phyloP scores from a whole-genome alignment of 306 rosid genomes.

The Trifolium repens region DNA sequence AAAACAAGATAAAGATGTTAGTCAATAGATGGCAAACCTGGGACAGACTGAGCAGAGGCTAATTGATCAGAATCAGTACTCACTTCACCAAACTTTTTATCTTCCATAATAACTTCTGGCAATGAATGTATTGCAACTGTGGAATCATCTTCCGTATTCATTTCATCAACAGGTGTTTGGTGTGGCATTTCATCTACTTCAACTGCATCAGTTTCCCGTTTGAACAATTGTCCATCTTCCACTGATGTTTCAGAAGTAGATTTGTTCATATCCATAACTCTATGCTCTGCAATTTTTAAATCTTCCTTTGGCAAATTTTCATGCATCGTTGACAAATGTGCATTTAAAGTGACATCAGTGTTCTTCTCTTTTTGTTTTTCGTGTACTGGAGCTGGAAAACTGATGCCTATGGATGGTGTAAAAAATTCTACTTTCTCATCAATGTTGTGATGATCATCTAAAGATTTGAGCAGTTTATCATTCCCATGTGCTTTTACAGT shows the following conservation, averaged over 20 bases:
- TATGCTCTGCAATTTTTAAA: conserved; percentile 40
- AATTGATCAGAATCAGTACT: conserved; percentile 39
- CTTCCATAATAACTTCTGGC: conserved; percentile 51
- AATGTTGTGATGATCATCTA: conserved; percentile 34
- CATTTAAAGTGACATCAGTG: conserved; percentile 40
- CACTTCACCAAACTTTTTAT: conserved; percentile 46
- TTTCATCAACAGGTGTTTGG: conserved; percentile 37
- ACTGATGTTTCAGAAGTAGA: conserved; percentile 36
- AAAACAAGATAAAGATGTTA: conserved; percentile 14
- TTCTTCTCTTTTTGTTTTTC: conserved; percentile 40
- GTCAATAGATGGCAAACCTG: conserved; percentile 47
- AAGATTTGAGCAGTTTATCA: conserved; percentile 22
- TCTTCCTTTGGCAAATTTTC: conserved; percentile 42
- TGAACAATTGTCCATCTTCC: conserved; percentile 40
- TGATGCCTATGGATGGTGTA: conserved; percentile 34
- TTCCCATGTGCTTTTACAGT: conserved; percentile 38
- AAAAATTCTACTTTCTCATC: conserved; percentile 42
- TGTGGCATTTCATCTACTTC: conserved; percentile 44
- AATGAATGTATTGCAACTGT: conserved; percentile 33
- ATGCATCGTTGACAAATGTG: conserved; percentile 32
- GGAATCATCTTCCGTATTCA: conserved; percentile 38
- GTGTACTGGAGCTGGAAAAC: conserved; percentile 27
- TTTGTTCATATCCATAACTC: conserved; percentile 31
- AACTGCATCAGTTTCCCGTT: conserved; percentile 40
- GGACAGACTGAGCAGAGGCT: conserved; percentile 40